Conservation (phyloP, 2,329 filamentous ascomycete genomes). For the Phialocephala subalpina region DNA sequence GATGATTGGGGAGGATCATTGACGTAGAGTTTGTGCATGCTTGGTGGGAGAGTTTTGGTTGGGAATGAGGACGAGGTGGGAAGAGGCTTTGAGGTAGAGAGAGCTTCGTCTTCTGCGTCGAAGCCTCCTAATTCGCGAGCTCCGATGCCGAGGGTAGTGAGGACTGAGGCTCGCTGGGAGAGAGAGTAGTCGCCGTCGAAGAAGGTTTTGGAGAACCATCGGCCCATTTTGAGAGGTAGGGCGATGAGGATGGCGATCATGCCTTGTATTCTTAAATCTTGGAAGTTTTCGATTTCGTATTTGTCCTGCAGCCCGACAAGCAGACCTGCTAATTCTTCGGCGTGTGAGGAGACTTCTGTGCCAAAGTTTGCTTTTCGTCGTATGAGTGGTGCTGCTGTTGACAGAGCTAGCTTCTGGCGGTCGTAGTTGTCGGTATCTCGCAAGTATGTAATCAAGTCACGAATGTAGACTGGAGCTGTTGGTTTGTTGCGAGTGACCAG, state of each 20-base stretch:
- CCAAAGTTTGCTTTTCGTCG: constrained; percentile 89
- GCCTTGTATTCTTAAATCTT: constrained; percentile 77
- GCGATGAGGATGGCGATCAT: constrained; percentile 84
- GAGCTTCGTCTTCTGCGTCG: constrained; percentile 50
- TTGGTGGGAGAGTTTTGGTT: constrained; percentile 78
- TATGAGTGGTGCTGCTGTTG: constrained; percentile 80
- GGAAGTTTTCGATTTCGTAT: constrained; percentile 81
- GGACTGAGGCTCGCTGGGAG: constrained; percentile 80
- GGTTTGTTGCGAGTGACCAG: constrained; percentile 84
- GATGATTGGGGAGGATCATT: constrained; percentile 42
- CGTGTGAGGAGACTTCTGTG: constrained; percentile 85
- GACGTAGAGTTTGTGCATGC: constrained; percentile 76
- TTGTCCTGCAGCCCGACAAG: constrained; percentile 86
- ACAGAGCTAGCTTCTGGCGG: constrained; percentile 80
- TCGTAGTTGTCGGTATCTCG: constrained; percentile 86
- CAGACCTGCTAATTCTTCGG: constrained; percentile 79
- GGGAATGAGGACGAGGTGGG: constrained; percentile 65
- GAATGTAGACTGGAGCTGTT: constrained; percentile 87
- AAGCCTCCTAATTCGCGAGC: constrained; percentile 87
- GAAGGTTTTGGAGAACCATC: constrained; percentile 84
- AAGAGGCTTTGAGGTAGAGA: constrained; percentile 44
- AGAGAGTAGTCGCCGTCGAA: constrained; percentile 94
- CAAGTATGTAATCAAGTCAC: constrained; percentile 81
- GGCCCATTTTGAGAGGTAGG: constrained; percentile 79
- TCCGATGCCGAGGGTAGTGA: constrained; percentile 82